phyloP scores from a whole-genome alignment of 192 early-diverging fungal genomes.

The Podila epicladia region DNA sequence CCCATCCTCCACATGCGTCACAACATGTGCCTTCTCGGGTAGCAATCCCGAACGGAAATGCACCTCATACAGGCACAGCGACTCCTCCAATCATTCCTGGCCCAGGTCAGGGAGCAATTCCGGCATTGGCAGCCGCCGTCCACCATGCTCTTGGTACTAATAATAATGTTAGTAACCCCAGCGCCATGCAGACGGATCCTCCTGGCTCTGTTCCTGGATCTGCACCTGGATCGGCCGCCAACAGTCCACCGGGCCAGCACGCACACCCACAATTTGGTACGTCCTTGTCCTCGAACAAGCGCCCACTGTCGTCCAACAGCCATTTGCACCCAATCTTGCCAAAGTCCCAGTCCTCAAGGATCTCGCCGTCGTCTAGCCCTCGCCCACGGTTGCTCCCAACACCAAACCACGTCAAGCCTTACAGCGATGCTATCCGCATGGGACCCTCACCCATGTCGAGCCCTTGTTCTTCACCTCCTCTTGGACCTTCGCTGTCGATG shows the following conservation, averaged over 20 bases:
- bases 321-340: constrained; percentile 44
- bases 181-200: constrained; percentile 1
- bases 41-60: neutral
- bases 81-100: constrained; percentile 48
- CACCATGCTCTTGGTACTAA: neutral
- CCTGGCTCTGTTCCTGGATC: constrained; percentile 16
- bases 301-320: constrained; percentile 23
- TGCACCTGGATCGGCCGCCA: constrained; percentile 26
- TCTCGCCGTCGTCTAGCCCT: constrained; percentile 37
- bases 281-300: constrained; percentile 8
- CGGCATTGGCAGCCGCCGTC: constrained; percentile 11
- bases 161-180: neutral
- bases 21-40: neutral
- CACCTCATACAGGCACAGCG: neutral
- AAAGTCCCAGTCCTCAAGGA: constrained; percentile 21
- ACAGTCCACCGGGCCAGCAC: constrained; percentile 37
- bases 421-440: constrained; percentile 23
- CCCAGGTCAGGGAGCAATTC: constrained; percentile 43
- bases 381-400: constrained; percentile 29
- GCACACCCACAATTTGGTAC: constrained; percentile 3
- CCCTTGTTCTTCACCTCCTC: constrained; percentile 42
- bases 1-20: constrained; percentile 3
- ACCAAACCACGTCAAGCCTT: constrained; percentile 28
- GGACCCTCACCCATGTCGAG: constrained; percentile 40
- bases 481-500: constrained; percentile 4